phyloP scores from a whole-genome alignment of 768 basidiomycete genomes.

The Asterophora parasitica region DNA sequence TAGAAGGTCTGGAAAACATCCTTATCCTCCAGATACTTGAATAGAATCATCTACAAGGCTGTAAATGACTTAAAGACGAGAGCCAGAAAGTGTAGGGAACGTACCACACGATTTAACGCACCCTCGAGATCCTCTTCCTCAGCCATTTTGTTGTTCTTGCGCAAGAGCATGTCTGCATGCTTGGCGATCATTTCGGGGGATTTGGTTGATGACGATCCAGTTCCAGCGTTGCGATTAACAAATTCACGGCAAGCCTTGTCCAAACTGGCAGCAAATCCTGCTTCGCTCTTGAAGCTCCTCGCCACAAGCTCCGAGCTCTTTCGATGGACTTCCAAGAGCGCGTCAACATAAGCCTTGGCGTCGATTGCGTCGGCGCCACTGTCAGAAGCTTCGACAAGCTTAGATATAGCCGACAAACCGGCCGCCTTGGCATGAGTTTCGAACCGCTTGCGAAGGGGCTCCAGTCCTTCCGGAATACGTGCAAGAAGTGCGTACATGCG shows the following conservation, averaged over 20 bases:
- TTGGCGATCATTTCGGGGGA: slow-evolving; percentile 94
- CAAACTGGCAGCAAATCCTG: slow-evolving; percentile 91
- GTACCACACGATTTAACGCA: slow-evolving; percentile 86
- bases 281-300: slow-evolving; percentile 90
- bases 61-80: slow-evolving; percentile 17
- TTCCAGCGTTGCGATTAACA: slow-evolving; percentile 91
- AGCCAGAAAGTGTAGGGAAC: slow-evolving; percentile 24
- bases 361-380: slow-evolving; percentile 68
- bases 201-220: slow-evolving; percentile 81
- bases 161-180: slow-evolving; percentile 85
- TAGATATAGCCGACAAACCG: slow-evolving; percentile 80
- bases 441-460: slow-evolving; percentile 90
- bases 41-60: slow-evolving; percentile 81
- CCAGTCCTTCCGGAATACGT: slow-evolving; percentile 90
- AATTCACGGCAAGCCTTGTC: slow-evolving; percentile 98
- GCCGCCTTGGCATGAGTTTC: slow-evolving; percentile 94
- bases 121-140: slow-evolving; percentile 93
- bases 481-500: slow-evolving; percentile 94
- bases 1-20: slow-evolving; percentile 99
- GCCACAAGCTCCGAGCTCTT: slow-evolving; percentile 93
- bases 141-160: slow-evolving; percentile 96
- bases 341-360: slow-evolving; percentile 95
- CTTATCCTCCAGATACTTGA: slow-evolving; percentile 99
- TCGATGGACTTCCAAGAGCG: slow-evolving; percentile 85
- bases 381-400: slow-evolving; percentile 63